Percentiles rank a stretch among this genome's conserved stretches.
Conservation (phyloP, 805 yeast species). For the Metschnikowia kofuensis region DNA sequence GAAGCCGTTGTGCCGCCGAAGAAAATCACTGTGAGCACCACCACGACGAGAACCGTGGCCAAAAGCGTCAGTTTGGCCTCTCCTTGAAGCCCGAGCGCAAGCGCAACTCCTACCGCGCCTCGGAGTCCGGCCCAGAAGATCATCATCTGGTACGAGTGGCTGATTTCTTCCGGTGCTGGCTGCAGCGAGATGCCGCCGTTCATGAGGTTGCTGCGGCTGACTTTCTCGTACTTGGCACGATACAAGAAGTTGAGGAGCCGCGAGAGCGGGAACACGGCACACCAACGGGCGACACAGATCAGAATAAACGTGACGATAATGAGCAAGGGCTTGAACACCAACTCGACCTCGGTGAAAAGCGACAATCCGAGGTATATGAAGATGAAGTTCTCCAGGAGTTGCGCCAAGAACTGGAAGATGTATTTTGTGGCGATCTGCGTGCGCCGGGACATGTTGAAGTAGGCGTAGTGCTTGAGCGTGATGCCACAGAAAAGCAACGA, state of each 20-base stretch:
- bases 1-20: slow-evolving; percentile 99
- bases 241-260: slow-evolving; percentile 76
- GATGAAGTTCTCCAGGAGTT: slow-evolving; percentile 93
- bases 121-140: slow-evolving; percentile 98
- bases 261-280: slow-evolving; percentile 94
- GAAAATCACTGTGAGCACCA: slow-evolving; percentile 89
- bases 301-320: slow-evolving; percentile 88
- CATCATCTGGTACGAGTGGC: slow-evolving; percentile 96
- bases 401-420: slow-evolving; percentile 90
- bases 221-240: slow-evolving; percentile 51
- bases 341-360: slow-evolving; percentile 91
- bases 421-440: slow-evolving; percentile 96
- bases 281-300: slow-evolving; percentile 94
- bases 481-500: slow-evolving; percentile 94
- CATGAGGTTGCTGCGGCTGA: slow-evolving; percentile 24
- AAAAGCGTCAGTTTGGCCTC: slow-evolving; percentile 82
- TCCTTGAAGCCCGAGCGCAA: slow-evolving; percentile 96
- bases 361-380: slow-evolving; percentile 94
- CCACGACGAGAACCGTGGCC: slow-evolving; percentile 96
- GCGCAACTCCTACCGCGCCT: slow-evolving; percentile 99
- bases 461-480: slow-evolving; percentile 94
- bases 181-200: slow-evolving; percentile 41
- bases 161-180: slow-evolving; percentile 77
- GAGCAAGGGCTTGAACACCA: slow-evolving; percentile 89
- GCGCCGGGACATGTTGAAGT: slow-evolving; percentile 94